Percentiles rank a stretch among this genome's conserved stretches.
Conservation (phyloP, 768 basidiomycete species). For the Stropharia rugosoannulata region DNA sequence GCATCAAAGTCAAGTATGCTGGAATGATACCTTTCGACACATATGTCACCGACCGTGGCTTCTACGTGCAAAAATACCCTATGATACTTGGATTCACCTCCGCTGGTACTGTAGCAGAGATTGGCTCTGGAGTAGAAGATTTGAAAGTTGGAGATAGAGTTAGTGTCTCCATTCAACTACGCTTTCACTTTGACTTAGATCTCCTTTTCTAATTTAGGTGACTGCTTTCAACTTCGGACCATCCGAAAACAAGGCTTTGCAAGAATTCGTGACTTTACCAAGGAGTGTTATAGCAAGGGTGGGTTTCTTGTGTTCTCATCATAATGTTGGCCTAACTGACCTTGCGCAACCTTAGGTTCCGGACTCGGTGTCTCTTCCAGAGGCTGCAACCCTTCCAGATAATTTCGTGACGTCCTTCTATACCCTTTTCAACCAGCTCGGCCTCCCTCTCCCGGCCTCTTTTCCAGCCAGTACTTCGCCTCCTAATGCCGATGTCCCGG, state of each 20-base stretch:
- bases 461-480: constrained; percentile 30
- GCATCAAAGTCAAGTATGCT: constrained; percentile 39
- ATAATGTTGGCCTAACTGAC: neutral
- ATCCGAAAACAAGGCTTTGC: constrained; percentile 30
- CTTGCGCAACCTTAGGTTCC: constrained; percentile 33
- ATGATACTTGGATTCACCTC: constrained; percentile 35
- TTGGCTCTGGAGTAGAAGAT: constrained; percentile 32
- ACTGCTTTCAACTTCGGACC: constrained; percentile 26
- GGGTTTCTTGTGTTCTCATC: neutral
- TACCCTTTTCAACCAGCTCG: constrained; percentile 38
- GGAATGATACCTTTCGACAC: constrained; percentile 40
- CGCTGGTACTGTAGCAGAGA: constrained; percentile 35
- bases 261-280: constrained; percentile 34
- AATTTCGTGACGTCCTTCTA: constrained; percentile 42
- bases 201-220: constrained; percentile 12
- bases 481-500: constrained; percentile 28
- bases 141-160: constrained; percentile 40
- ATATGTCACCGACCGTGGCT: constrained; percentile 35
- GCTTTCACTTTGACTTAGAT: neutral
- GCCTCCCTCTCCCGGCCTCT: constrained; percentile 30
- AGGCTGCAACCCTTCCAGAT: constrained; percentile 37
- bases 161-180: constrained; percentile 5
- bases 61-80: constrained; percentile 30
- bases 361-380: constrained; percentile 32
- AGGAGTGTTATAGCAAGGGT: constrained; percentile 36